Base-by-base conservation (phyloP, 78 protist species). In the Anaeramoeba flamelloides region DNA sequence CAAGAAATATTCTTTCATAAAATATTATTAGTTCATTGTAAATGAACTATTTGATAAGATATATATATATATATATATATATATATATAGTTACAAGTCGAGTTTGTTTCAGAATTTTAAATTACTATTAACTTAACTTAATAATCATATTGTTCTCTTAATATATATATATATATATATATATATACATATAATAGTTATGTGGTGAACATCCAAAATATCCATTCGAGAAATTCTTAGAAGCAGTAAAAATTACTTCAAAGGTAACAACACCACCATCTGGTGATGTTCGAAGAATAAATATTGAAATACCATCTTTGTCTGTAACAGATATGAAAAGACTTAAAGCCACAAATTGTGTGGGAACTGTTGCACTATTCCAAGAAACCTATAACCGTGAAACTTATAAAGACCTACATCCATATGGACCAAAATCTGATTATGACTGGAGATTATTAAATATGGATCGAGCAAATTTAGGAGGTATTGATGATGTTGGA, bases 301-400 rank as follows among this genome's bases (percentile, higher is more conserved):
- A 79, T 77, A 77, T 79, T 64, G 82, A 79, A 34, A 41, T 79
- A 76, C 82, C 82, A 22, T 2, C 75, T 26, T 41, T 79, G 37
- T 17, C 38, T 8, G 3, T 79, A 36, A 39, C 74, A 40, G 82
- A 79, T 77, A 1, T 79, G 37, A 0, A 2, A 12, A 39, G 82
- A 36, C 74, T 79, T 36, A 79, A 79, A 41, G 82, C 74, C 32
- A 79, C 82, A 26, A 17, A 41, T 41, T 0, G 12, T 4, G 75
- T 79, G 12, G 82, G 82, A 33, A 79, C 82, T 36, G 37, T 3
- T 77, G 74, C 65, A 33, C 33, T 79, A n/a, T 79, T 79, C 74
- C 82, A 79, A 77, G 82, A 79, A 41, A n/a, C 82, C 8, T 79
- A 79, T 77, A 76, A 79, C 74, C 69, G 75, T 2, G 40, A 12